A percentile compares a stretch with the other conserved stretches of the same genome.
phyloP scores from a whole-genome alignment of 1,284 basidiomycete species.

The Peniophora sp. region DNA sequence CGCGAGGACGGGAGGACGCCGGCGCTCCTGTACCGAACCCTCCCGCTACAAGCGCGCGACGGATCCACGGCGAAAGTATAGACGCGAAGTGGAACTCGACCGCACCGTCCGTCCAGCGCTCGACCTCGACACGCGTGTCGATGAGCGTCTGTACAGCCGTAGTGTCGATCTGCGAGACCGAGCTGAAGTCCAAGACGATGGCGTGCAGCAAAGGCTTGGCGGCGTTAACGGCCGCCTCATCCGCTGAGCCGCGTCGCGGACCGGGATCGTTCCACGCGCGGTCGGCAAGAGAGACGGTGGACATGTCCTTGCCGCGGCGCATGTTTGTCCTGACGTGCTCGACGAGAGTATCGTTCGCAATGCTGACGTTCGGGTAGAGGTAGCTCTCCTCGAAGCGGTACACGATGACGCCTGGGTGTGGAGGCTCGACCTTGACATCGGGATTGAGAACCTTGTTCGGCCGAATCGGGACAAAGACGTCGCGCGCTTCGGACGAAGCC shows the following conservation, averaged over 20 bases:
- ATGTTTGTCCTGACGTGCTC: slow-evolving; percentile 77
- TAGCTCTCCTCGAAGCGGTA: slow-evolving; percentile 94
- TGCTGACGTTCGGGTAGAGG: slow-evolving; percentile 87
- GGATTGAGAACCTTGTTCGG: slow-evolving; percentile 60
- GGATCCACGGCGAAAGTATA: slow-evolving; percentile 91
- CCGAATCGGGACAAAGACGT: slow-evolving; percentile 79
- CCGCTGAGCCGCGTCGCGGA: slow-evolving; percentile 42
- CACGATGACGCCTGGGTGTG: slow-evolving; percentile 82
- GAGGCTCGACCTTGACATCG: slow-evolving; percentile 68
- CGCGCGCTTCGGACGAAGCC: slow-evolving; percentile 40
- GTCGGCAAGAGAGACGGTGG: slow-evolving; percentile 55
- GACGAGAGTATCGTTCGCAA: slow-evolving; percentile 72
- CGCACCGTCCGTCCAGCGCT: slow-evolving; percentile 76
- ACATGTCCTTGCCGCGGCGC: slow-evolving; percentile 71
- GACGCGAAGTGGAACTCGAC: slow-evolving; percentile 90
- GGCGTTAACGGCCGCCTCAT: slow-evolving; percentile 43
- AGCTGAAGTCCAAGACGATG: slow-evolving; percentile 87
- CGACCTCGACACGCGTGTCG: slow-evolving; percentile 81
- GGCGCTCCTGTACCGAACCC: slow-evolving; percentile 69
- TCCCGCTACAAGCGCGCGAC: slow-evolving; percentile 80
- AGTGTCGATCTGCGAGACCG: slow-evolving; percentile 78
- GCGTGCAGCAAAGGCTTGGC: slow-evolving; percentile 71
- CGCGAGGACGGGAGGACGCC: slow-evolving; percentile 36
- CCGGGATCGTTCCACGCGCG: slow-evolving; percentile 96
- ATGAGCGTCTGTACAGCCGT: slow-evolving; percentile 90